Conservation (phyloP, 306 rosid genomes). For the Echinosophora koreensis region DNA sequence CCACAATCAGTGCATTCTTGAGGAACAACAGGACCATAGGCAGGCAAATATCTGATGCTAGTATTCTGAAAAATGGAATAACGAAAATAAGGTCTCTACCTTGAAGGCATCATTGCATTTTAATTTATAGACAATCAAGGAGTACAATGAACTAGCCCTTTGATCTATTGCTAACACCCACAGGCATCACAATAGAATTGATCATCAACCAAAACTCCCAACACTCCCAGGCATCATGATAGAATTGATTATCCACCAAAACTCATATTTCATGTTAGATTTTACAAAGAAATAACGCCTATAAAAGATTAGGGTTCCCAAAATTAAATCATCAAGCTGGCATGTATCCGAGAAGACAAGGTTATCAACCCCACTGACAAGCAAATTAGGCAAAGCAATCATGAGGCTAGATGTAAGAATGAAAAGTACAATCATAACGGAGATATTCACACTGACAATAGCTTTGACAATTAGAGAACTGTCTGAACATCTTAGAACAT, state of each 20-base stretch:
- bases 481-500: constrained; percentile 10
- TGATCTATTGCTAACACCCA: no score
- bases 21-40: constrained; percentile 89
- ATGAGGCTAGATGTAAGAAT: neutral
- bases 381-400: neutral
- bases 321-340: neutral
- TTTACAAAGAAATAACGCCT: neutral
- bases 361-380: neutral
- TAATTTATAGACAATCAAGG: constrained; percentile 14
- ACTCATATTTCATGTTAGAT: neutral
- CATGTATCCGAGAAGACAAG: neutral
- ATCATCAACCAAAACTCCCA: no score
- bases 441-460: constrained; percentile 1
- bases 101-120: constrained; percentile 13
- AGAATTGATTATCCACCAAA: constrained; percentile 21
- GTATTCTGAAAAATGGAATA: constrained; percentile 66
- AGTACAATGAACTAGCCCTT: neutral
- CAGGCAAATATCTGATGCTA: constrained; percentile 85
- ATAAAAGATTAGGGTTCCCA: neutral
- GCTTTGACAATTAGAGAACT: neutral
- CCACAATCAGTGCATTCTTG: constrained; percentile 95
- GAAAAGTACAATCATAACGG: neutral
- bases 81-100: constrained; percentile 17
- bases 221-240: neutral
- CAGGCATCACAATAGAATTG: no score